A percentile compares a stretch with the other conserved stretches of the same genome.
Evolutionary conservation across 495 filamentous ascomycete genomes (phyloP).

Genomic region (Penicillium fimorum): DNA sequence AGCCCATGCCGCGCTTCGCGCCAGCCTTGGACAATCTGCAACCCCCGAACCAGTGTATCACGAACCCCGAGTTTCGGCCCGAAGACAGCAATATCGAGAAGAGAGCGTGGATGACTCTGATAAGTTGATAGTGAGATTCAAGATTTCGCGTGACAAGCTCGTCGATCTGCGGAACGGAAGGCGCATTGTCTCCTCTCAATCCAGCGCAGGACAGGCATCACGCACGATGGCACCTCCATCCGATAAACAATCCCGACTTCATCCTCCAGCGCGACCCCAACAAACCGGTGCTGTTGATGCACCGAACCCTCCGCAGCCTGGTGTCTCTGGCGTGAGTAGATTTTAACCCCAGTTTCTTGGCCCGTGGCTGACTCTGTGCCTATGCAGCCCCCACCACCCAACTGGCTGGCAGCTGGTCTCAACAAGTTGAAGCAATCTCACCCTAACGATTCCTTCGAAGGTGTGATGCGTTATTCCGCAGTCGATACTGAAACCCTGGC

Average conservation of each 20-base stretch:
- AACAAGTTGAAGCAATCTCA: slow-evolving; percentile 60
- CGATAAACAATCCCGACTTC: slow-evolving; percentile 39
- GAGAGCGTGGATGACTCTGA: slow-evolving; percentile 66
- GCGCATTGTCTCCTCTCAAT: slow-evolving; percentile 18
- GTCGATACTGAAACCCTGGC: slow-evolving; percentile 65
- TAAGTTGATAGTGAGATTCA: slow-evolving; percentile 69
- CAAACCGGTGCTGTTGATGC: slow-evolving; percentile 66
- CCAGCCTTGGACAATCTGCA: slow-evolving; percentile 79
- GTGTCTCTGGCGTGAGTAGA: slow-evolving; percentile 58
- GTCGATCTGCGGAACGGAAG: slow-evolving; percentile 24
- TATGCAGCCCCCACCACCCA: slow-evolving; percentile 69
- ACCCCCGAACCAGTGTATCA: slow-evolving; percentile 77
- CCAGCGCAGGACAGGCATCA: slow-evolving; percentile 36
- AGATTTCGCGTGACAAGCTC: slow-evolving; percentile 57
- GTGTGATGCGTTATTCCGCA: slow-evolving; percentile 79
- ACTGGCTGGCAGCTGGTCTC: slow-evolving; percentile 73
- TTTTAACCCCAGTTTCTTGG: slow-evolving; percentile 17
- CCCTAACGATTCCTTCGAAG: slow-evolving; percentile 78
- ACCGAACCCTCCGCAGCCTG: slow-evolving; percentile 53
- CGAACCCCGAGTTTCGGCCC: slow-evolving; percentile 65
- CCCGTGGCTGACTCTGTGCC: slow-evolving; percentile 24
- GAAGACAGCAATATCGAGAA: slow-evolving; percentile 64
- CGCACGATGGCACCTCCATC: slow-evolving; percentile 62
- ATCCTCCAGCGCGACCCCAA: slow-evolving; percentile 35
- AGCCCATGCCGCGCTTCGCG: slow-evolving; percentile 69